Evolutionary conservation across 1,284 basidiomycete species (phyloP), one percentile per base, ranked within the genome.

Genomic region (Ceratobasidium sp.): DNA sequence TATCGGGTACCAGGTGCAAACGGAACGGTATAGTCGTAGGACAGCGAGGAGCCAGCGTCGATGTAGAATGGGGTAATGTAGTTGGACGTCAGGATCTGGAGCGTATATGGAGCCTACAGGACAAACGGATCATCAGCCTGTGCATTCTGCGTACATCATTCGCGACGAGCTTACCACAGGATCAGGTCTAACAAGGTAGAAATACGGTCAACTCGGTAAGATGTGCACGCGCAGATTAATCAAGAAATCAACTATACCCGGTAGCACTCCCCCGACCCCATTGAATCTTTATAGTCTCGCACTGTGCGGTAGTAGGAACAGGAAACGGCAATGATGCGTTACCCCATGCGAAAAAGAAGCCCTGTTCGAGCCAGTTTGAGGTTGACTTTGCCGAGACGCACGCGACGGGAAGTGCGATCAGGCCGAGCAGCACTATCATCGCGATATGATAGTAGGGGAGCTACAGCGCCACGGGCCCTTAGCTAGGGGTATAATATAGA

Each of bases 1-100:
- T 87, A 88, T 83, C 86, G 76, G 40, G 87, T 88, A 16, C 83
- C 85, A 1, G 86, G 86, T 1, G 81, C 78, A 75, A 86, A 88
- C 0, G 87, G 87, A 38, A 88, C 84, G 44, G 80, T 77, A 83
- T 84, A 87, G 75, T 87, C 83, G 86, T 87, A 86, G 73, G 78
- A 81, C 7, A 84, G 78, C 21, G 79, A 81, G 56, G 77, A 77
- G 11, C 86, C 86, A 2, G 84, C 86, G 1, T 80, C 77, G 66
- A 88, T 81, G 21, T 85, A 78, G 75, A 87, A 82, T 8, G 87
- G 87, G 54, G 85, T 82, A 30, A 84, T 79, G 74, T 83, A 85
- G 30, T 82, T 78, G 49, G 86, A 87, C 3, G 86, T 86, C 76
- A 86, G 87, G n/a, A 88, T 82, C 76, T 86, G 85, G 11, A 88